phyloP scores from a whole-genome alignment of 1,284 basidiomycete species.

The Wallemia mellicola region DNA sequence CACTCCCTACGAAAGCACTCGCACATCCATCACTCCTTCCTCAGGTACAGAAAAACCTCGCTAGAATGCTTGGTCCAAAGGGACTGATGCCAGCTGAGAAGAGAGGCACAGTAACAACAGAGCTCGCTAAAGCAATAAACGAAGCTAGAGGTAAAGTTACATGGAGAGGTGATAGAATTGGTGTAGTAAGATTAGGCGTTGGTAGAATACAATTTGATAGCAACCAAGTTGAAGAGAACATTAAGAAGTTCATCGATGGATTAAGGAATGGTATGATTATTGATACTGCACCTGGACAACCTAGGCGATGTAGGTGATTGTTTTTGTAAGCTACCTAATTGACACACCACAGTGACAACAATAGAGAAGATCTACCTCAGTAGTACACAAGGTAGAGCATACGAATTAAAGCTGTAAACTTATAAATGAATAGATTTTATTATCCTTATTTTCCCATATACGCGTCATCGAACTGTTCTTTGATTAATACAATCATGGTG shows the following conservation, averaged over 20 bases:
- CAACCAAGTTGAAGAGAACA: neutral
- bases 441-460: neutral
- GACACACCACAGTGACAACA: neutral
- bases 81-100: conserved; percentile 86
- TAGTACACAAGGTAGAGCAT: neutral
- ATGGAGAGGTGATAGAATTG: conserved; percentile 71
- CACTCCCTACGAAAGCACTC: conserved; percentile 44
- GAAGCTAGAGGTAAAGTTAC: conserved; percentile 54
- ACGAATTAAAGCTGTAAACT: neutral
- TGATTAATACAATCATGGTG: neutral
- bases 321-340: neutral
- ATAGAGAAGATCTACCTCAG: neutral
- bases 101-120: conserved; percentile 73
- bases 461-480: neutral
- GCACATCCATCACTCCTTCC: conserved; percentile 52
- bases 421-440: neutral
- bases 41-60: conserved; percentile 46
- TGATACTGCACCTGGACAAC: neutral
- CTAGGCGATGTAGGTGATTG: neutral
- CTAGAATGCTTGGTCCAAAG: conserved; percentile 66
- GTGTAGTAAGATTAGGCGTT: conserved; percentile 33
- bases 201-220: neutral
- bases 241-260: neutral
- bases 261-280: neutral
- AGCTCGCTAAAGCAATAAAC: conserved; percentile 47